Base-by-base conservation (phyloP, 2,329 filamentous ascomycete species). In the Alternaria brassicae region DNA sequence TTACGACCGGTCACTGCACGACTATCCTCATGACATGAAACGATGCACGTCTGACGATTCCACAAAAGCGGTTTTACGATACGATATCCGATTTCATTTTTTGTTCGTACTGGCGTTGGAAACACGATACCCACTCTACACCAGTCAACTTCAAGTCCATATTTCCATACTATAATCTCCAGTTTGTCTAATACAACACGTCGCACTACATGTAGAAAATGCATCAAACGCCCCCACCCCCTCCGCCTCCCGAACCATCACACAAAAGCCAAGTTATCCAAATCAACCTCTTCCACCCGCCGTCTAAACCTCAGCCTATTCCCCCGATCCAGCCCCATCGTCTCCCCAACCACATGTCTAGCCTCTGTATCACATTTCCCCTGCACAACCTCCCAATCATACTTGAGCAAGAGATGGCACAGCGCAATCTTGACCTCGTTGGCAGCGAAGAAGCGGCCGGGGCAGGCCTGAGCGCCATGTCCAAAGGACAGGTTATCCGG, bases 401-500 rank as follows among this genome's bases (percentile, higher is more conserved):
- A 70, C 27, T 61, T 58, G 13, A 62, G 39, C 27, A 71, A 30
- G 9, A 70, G 19, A 52, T 68, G 51, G 2, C 56, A 45, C 0
- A 72, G 23, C 4, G 62, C 53, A 3, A 67, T 56, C 42, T 71
- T 69, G 13, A 65, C 62, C 54, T 66, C 65, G 17, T 67, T 63
- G 6, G 59, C 60, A 0, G 65, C 68, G 39, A 72, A 70, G 55
- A 72, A 71, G 7, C 67, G 47, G 9, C 67, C 66, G 0, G 67
- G 68, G 15, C 67, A 71, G 4, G 36, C 19, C 0, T 58, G 28
- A 3, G 13, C 32, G 19, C 66, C 66, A 39, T 65, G 57, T 2
- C 68, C 65, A 44, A 71, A 70, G 3, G 17, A 45, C 1, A 70
- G 25, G 10, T 67, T 59, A 1, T 68, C 54, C 0, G 56, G 27